Evolutionary conservation across 306 rosid genomes (phyloP).

Genomic region (Cucumis cinereus): DNA sequence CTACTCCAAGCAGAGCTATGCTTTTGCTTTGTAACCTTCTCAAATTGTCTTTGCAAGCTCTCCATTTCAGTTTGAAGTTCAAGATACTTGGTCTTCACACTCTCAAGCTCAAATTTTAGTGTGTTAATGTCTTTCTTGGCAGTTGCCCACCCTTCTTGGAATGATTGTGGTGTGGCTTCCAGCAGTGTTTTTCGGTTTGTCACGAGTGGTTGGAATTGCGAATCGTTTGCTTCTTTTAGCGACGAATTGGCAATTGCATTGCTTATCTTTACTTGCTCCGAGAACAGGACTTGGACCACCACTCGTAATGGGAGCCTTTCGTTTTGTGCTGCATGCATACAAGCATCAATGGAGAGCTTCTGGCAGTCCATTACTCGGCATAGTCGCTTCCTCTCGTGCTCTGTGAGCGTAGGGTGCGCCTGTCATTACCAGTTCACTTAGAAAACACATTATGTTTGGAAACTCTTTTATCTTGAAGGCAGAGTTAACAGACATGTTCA

Average conservation of each 20-base stretch:
- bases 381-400: slow-evolving; percentile 89
- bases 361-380: slow-evolving; percentile 98
- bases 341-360: slow-evolving; percentile 93
- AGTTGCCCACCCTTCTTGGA: slow-evolving; percentile 94
- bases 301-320: slow-evolving; percentile 93
- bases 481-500: neutral
- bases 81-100: slow-evolving; percentile 63
- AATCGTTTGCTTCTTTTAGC: slow-evolving; percentile 45
- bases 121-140: slow-evolving; percentile 94
- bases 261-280: slow-evolving; percentile 88
- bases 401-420: slow-evolving; percentile 93
- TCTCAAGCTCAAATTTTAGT: slow-evolving; percentile 83
- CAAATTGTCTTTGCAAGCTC: slow-evolving; percentile 79
- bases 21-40: slow-evolving; percentile 71
- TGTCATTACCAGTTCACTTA: slow-evolving; percentile 15
- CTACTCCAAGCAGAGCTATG: slow-evolving; percentile 81
- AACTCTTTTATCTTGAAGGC: neutral
- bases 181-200: slow-evolving; percentile 67
- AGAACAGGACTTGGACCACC: slow-evolving; percentile 92
- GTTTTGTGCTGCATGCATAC: slow-evolving; percentile 96
- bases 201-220: slow-evolving; percentile 53
- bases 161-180: slow-evolving; percentile 88
- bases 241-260: slow-evolving; percentile 55
- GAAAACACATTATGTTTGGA: neutral
- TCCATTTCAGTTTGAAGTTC: slow-evolving; percentile 87